phyloP scores from a whole-genome alignment of 1,139 yeast genomes.

The Candida smagusa region DNA sequence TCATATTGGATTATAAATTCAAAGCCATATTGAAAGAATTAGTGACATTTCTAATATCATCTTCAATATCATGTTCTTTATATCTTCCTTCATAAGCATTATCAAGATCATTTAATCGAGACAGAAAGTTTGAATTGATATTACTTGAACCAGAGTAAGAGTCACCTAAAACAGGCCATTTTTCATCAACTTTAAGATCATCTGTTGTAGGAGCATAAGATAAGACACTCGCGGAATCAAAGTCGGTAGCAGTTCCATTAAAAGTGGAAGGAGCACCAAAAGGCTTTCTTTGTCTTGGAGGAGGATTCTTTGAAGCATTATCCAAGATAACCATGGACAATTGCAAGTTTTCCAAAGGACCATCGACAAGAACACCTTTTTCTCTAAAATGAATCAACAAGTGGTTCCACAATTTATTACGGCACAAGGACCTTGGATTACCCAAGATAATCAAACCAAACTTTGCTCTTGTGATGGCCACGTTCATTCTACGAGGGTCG shows the following conservation, averaged over 20 bases:
- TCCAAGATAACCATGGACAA: constrained; percentile 62
- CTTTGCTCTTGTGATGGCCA: constrained; percentile 88
- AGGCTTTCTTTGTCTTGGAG: constrained; percentile 1
- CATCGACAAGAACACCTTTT: constrained; percentile 86
- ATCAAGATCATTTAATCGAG: constrained; percentile 33
- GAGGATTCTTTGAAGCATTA: not conserved
- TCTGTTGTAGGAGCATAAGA: constrained; percentile 34
- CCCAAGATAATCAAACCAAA: constrained; percentile 83
- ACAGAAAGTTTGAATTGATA: constrained; percentile 43
- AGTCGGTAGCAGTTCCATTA: constrained; percentile 17
- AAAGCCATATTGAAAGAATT: constrained; percentile 47
- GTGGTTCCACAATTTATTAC: constrained; percentile 76
- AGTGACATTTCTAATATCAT: constrained; percentile 46
- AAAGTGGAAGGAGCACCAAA: constrained; percentile 6
- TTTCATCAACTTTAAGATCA: constrained; percentile 5
- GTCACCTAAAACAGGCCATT: constrained; percentile 37
- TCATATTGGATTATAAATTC: no score
- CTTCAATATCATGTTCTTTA: constrained; percentile 30
- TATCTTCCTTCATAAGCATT: constrained; percentile 22
- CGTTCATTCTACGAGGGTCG: constrained; percentile 89
- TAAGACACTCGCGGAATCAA: constrained; percentile 49
- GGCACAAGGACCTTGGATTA: constrained; percentile 74
- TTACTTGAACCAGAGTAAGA: constrained; percentile 16
- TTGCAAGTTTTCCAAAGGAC: constrained; percentile 80
- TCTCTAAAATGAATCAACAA: constrained; percentile 77